Conservation (phyloP, 1,284 basidiomycete genomes). For the Pterulicium gracile region DNA sequence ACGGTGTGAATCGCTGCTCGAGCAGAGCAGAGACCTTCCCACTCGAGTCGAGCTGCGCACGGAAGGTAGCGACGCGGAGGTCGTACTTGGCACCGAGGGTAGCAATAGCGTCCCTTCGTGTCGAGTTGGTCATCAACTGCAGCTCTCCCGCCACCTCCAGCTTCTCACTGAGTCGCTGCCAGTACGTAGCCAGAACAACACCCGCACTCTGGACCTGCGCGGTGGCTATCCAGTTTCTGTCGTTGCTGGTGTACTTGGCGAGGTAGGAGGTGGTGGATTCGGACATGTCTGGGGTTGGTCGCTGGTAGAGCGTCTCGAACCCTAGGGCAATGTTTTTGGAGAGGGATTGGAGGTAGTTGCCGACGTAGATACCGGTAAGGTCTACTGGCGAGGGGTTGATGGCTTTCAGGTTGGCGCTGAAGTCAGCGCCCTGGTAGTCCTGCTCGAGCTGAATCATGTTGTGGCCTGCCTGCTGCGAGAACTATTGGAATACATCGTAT, state of each 20-base stretch:
- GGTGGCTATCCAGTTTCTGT: constrained; percentile 86
- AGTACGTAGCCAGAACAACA: constrained; percentile 88
- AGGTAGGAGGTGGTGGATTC: constrained; percentile 82
- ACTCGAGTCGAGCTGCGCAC: constrained; percentile 85
- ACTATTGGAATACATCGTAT: constrained; percentile 27
- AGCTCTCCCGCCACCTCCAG: constrained; percentile 98
- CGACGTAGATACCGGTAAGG: constrained; percentile 89
- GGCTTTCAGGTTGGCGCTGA: constrained; percentile 80
- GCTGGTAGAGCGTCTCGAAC: constrained; percentile 83
- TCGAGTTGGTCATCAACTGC: constrained; percentile 69
- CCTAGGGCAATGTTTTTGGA: constrained; percentile 88
- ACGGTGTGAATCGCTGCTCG: constrained; percentile 93
- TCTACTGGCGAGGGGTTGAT: constrained; percentile 90
- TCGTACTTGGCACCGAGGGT: constrained; percentile 96
- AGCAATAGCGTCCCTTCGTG: constrained; percentile 83
- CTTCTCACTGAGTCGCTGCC: constrained; percentile 92
- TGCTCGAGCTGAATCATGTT: constrained; percentile 93
- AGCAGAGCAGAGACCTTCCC: constrained; percentile 93
- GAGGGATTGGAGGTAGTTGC: constrained; percentile 92
- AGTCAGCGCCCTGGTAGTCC: constrained; percentile 88
- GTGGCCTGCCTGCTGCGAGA: constrained; percentile 63
- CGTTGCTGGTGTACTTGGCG: constrained; percentile 70
- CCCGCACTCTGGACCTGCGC: constrained; percentile 85
- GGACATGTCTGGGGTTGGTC: constrained; percentile 59
- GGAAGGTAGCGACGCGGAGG: constrained; percentile 86